Evolutionary conservation across 108 stramenopile species (phyloP).

Genomic region (Seminavis robusta): DNA sequence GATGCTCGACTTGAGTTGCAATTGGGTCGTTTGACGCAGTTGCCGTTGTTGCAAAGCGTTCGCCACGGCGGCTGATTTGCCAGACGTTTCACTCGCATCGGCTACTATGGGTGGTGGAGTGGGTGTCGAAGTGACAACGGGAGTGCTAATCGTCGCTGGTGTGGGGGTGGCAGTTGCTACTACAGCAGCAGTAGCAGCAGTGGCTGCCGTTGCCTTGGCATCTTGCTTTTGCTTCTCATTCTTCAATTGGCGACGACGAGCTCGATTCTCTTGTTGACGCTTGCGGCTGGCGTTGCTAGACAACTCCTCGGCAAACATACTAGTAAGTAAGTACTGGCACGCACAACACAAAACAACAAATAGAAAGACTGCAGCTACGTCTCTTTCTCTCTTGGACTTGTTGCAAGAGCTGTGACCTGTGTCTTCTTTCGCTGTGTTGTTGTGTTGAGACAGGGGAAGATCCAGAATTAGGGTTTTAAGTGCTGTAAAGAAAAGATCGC

Average conservation of each 20-base stretch:
- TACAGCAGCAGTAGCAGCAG: background rate
- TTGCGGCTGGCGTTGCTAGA: conserved; percentile 64
- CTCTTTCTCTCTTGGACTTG: too few species aligned
- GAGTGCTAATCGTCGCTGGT: background rate
- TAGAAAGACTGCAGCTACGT: too few species aligned
- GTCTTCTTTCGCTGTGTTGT: too few species aligned
- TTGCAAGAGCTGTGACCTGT: too few species aligned
- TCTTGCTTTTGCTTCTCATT: conserved; percentile 47
- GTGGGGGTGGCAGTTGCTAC: conserved; percentile 1
- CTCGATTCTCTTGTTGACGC: conserved; percentile 64
- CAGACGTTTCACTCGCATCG: background rate
- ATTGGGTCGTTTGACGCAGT: conserved; percentile 47
- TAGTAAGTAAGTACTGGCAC: background rate
- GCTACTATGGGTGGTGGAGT: background rate
- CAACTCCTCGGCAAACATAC: conserved; percentile 86
- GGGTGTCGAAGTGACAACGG: background rate
- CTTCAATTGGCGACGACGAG: conserved; percentile 56
- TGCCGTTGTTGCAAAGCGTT: conserved; percentile 63
- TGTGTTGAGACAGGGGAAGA: too few species aligned
- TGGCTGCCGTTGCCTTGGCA: conserved; percentile 8
- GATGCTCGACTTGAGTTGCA: conserved; percentile 25
- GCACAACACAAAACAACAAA: too few species aligned
- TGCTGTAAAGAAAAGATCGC: too few species aligned
- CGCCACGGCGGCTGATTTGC: conserved; percentile 28
- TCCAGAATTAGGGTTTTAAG: too few species aligned